Percentiles rank a stretch among this genome's conserved stretches.
Conservation (phyloP, 306 rosid genomes). For the Vigna trinervia region DNA sequence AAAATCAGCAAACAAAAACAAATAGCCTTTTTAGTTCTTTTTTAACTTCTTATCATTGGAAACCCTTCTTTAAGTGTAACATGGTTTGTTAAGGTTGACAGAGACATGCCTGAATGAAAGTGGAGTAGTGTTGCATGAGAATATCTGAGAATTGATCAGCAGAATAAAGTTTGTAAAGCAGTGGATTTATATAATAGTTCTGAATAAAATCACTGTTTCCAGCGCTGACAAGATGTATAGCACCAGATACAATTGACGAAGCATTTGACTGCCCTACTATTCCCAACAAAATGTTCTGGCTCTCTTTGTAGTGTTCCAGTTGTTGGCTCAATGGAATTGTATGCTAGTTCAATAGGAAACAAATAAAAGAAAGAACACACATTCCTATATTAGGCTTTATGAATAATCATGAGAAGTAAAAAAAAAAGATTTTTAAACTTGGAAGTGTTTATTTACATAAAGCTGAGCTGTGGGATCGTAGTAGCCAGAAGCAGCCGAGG, state of each 20-base stretch:
- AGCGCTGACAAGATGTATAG: slow-evolving; percentile 64
- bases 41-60: background rate
- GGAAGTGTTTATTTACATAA: slow-evolving; percentile 57
- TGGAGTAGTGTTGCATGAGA: slow-evolving; percentile 53
- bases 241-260: slow-evolving; percentile 63
- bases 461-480: slow-evolving; percentile 62
- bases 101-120: slow-evolving; percentile 66
- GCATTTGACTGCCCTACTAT: slow-evolving; percentile 60
- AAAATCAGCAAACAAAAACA: slow-evolving; percentile 6
- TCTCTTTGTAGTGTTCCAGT: slow-evolving; percentile 66
- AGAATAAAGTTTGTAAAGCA: slow-evolving; percentile 64
- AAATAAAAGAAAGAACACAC: background rate
- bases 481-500: slow-evolving; percentile 85
- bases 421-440: background rate
- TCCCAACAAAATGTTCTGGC: slow-evolving; percentile 57
- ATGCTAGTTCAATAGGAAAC: slow-evolving; percentile 51
- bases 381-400: background rate
- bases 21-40: background rate
- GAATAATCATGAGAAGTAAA: background rate
- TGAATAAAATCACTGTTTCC: slow-evolving; percentile 90
- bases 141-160: slow-evolving; percentile 68
- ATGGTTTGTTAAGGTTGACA: slow-evolving; percentile 17
- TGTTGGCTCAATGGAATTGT: slow-evolving; percentile 68
- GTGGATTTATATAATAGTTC: slow-evolving; percentile 81
- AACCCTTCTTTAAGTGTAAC: background rate